phyloP scores from a whole-genome alignment of 1,139 yeast genomes.

The Candida glucosophila region DNA sequence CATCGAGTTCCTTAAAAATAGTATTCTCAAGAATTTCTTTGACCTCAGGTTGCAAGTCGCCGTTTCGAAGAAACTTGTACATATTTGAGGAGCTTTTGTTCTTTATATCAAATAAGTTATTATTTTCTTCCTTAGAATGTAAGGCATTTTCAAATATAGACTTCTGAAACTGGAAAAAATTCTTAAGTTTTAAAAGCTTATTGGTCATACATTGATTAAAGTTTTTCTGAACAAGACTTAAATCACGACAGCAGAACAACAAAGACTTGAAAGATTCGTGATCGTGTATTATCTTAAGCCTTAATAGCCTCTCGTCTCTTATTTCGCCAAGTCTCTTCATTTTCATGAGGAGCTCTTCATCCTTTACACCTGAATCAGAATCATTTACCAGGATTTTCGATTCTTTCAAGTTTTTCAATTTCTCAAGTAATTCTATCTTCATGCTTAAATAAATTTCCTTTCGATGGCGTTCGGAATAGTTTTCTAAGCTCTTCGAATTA shows the following conservation, averaged over 20 bases:
- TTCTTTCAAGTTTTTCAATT: slow-evolving; percentile 16
- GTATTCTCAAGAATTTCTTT: slow-evolving; percentile 12
- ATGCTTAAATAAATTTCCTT: slow-evolving; percentile 11
- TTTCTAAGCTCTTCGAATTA: slow-evolving; percentile 7
- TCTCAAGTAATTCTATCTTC: slow-evolving; percentile 15
- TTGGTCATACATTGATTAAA: slow-evolving; percentile 22
- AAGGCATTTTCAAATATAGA: slow-evolving; percentile 18
- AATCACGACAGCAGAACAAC: slow-evolving; percentile 28
- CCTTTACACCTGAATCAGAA: slow-evolving; percentile 12
- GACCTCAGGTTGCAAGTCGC: slow-evolving; percentile 22
- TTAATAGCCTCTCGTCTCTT: slow-evolving; percentile 29
- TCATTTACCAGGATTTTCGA: slow-evolving; percentile 18
- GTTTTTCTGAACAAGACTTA: slow-evolving; percentile 27
- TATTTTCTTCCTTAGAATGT: slow-evolving; percentile 9
- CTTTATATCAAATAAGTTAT: slow-evolving; percentile 24
- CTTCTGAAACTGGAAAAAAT: slow-evolving; percentile 33
- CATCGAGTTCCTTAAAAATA: slow-evolving; percentile 1
- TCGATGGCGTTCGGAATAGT: slow-evolving; percentile 10
- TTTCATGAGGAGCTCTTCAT: slow-evolving; percentile 18
- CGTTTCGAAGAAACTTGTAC: slow-evolving; percentile 21
- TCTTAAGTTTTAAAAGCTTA: slow-evolving; percentile 31
- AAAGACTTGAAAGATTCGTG: slow-evolving; percentile 29
- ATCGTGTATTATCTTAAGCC: slow-evolving; percentile 23
- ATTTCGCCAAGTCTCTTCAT: slow-evolving; percentile 10
- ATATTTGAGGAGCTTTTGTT: slow-evolving; percentile 28